Evolutionary conservation across 2,329 filamentous ascomycete species (phyloP).

Genomic region (Xylariaceae sp.): DNA sequence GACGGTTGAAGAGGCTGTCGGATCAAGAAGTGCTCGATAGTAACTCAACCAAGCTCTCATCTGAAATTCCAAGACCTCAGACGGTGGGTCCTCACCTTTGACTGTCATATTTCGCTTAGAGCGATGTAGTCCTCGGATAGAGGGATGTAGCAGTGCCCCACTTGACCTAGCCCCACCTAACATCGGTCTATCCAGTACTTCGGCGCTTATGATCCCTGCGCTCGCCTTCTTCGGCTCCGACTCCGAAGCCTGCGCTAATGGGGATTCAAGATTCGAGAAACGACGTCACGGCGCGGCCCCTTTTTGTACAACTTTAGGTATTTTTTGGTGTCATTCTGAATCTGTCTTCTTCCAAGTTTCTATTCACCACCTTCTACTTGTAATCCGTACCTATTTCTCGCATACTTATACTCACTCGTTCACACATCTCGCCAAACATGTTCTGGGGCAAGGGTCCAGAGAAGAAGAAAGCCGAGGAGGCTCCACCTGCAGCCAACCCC

Average conservation of each 20-base stretch:
- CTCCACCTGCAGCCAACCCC: constrained; percentile 20
- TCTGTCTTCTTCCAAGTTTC: background rate
- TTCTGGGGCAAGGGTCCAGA: constrained; percentile 32
- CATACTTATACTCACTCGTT: background rate
- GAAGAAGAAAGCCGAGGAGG: constrained; percentile 30
- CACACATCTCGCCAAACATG: constrained; percentile 19
- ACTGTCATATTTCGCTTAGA: constrained; percentile 11
- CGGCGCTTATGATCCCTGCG: background rate
- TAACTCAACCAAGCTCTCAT: constrained; percentile 21
- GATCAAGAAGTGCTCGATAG: constrained; percentile 29
- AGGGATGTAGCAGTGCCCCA: constrained; percentile 1
- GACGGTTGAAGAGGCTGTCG: constrained; percentile 22
- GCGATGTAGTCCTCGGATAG: background rate
- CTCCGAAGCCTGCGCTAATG: background rate
- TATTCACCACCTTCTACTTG: too few species aligned
- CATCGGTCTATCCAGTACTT: background rate
- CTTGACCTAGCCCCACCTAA: too few species aligned
- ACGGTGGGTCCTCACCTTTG: constrained; percentile 9
- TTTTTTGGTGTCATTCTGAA: too few species aligned
- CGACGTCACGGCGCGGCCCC: constrained; percentile 4
- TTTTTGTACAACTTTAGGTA: too few species aligned
- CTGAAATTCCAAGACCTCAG: constrained; percentile 20
- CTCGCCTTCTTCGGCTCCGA: background rate
- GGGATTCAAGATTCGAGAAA: background rate
- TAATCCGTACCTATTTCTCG: background rate